A percentile compares a stretch with the other conserved stretches of the same genome.
Evolutionary conservation across 2,329 filamentous ascomycete species (phyloP).

Genomic region (Trichoderma sp.): DNA sequence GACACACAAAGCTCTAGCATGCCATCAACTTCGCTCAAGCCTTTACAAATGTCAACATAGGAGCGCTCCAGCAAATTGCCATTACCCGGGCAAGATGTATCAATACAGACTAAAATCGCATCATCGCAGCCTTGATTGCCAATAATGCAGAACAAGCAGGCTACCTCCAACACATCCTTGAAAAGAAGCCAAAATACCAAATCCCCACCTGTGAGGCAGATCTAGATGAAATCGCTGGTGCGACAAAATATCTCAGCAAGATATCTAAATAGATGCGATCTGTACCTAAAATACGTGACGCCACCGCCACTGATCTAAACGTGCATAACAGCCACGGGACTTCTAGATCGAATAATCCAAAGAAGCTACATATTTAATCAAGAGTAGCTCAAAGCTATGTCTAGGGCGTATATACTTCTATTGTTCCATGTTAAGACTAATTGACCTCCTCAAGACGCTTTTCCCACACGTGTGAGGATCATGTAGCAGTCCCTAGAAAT

Average conservation of each 20-base stretch:
- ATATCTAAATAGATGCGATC: not conserved
- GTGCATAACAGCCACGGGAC: too few relatives aligned
- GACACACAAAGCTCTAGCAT: not conserved
- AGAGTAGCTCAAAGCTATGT: too few relatives aligned
- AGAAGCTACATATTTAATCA: too few relatives aligned
- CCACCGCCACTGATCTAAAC: too few relatives aligned
- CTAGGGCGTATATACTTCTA: not conserved
- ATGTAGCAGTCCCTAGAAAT: not conserved
- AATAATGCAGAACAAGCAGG: not conserved
- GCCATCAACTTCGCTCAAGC: not conserved
- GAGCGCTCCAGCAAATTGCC: not conserved
- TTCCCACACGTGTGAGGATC: not conserved
- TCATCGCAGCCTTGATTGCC: not conserved
- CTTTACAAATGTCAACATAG: not conserved
- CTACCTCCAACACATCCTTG: not conserved
- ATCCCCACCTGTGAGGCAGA: not conserved
- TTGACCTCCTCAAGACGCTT: not conserved
- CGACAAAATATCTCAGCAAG: not conserved
- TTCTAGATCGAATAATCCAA: too few relatives aligned
- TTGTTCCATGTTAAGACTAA: not conserved
- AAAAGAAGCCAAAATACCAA: not conserved
- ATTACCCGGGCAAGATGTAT: not conserved
- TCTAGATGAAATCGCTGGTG: not conserved
- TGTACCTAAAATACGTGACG: not conserved
- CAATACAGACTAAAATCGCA: not conserved